Conservation (phyloP, 2,329 filamentous ascomycete genomes). For the Aspergillus proliferans region DNA sequence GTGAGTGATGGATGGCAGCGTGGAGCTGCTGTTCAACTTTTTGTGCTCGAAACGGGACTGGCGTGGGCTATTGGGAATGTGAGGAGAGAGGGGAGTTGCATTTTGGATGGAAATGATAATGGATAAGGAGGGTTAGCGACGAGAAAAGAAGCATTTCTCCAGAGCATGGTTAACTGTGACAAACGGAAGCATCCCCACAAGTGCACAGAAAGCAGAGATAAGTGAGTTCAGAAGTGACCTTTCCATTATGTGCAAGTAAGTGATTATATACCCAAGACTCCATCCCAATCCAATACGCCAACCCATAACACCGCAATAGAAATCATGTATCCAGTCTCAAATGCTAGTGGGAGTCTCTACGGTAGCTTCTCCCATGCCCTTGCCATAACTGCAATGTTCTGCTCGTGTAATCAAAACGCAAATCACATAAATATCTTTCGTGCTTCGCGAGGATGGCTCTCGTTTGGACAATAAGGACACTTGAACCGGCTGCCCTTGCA, state of each 20-base stretch:
- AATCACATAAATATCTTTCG: slow-evolving; percentile 61
- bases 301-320: not conserved
- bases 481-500: slow-evolving; percentile 79
- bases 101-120: too few relatives aligned
- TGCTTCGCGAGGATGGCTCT: slow-evolving; percentile 72
- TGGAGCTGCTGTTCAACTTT: too few relatives aligned
- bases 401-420: not conserved
- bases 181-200: too few relatives aligned
- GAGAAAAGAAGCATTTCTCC: too few relatives aligned
- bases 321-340: not conserved
- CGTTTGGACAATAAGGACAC: slow-evolving; percentile 89
- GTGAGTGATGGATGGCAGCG: too few relatives aligned
- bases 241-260: not conserved
- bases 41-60: too few relatives aligned
- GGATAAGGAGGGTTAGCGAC: too few relatives aligned
- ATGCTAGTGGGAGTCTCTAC: not conserved
- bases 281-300: not conserved
- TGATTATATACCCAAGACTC: not conserved
- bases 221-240: too few relatives aligned
- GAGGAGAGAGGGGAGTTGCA: too few relatives aligned
- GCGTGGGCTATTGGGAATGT: too few relatives aligned
- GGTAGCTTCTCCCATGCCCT: too few relatives aligned
- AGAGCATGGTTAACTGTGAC: not conserved
- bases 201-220: too few relatives aligned
- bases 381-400: not conserved